Evolutionary conservation across 2,329 filamentous ascomycete genomes (phyloP), one percentile per base, ranked within the genome.

Genomic region (Nothophaeocryptopus gaeumannii): DNA sequence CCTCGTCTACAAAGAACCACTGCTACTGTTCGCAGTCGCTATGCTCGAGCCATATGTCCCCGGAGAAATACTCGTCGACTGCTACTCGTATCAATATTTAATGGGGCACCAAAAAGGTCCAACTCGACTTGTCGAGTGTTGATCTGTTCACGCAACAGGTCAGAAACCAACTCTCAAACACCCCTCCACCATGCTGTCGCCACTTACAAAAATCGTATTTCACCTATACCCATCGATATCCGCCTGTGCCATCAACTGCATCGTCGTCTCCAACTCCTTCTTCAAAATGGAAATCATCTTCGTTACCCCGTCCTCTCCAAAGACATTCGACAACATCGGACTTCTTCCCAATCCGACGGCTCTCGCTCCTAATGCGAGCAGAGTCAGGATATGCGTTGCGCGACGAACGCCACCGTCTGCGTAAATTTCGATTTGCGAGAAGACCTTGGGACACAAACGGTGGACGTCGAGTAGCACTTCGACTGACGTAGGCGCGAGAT

Each of bases 381-480:
- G 56, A 42, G 69, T 72, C 43, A 72, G 45, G 5, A 70, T 58
- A 44, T 73, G 69, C 12, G 56, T 55, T 10, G 50, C 70, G 16
- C 68, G 67, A 35, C 62, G 63, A 9, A 69, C 70, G 46, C 71
- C 70, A 4, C 70, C 69, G 39, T 73, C 70, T 5, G 67, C 69
- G 41, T 65, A 70, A 7, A 74, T 67, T 41, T 73, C 71, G 12
- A 70, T 58, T 46, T 71, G 54, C 40, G 64, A 56, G 56, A 73
- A 72, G 13, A 74, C 63, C 12, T 69, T 64, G 0, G 70, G 70
- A 12, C 62, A 68, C 11, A 66, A 50, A n/a, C 80, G 83, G 67
- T 88, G 85, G 45, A 89, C 84, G 54, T 89, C 87, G 8, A 88
- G 80, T 4, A 86, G 86, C 43, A 92, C 82, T 61, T 93, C 88